These are phyloP conservation scores for Globisporangium uncinulatum DNA, from an alignment of 352 stramenopile species.

Conservation along the genomic window DNA sequence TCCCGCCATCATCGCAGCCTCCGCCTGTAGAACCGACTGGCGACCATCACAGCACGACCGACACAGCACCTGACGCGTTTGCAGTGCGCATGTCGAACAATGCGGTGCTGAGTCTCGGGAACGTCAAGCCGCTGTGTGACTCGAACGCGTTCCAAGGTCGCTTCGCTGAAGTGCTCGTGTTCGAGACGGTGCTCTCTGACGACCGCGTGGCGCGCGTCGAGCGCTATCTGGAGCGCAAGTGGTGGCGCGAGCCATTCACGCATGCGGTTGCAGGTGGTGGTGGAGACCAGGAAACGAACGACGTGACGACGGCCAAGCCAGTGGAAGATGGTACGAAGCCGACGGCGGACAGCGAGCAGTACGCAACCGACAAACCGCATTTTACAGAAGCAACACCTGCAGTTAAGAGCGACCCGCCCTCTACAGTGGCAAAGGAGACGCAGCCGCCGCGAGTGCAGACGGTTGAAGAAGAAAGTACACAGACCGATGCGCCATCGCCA, in stretches of 20 bases:
- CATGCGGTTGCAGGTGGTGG: background rate
- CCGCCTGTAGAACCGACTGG: constrained; percentile 1
- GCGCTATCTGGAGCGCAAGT: constrained; percentile 44
- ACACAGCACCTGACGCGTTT: constrained; percentile 10
- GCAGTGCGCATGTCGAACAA: constrained; percentile 38
- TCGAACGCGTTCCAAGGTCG: constrained; percentile 52
- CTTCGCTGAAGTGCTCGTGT: constrained; percentile 52
- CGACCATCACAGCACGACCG: background rate
- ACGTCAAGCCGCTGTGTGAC: constrained; percentile 46
- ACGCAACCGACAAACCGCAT: background rate
- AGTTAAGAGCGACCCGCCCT: too few species aligned
- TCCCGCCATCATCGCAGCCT: background rate
- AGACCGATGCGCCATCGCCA: background rate
- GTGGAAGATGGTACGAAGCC: too few species aligned
- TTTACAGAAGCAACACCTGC: background rate
- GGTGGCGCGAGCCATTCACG: constrained; percentile 30
- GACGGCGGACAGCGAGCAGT: too few species aligned
- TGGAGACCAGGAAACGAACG: too few species aligned
- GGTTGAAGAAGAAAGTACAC: background rate
- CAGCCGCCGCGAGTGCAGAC: background rate
- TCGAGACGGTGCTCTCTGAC: constrained; percentile 35
- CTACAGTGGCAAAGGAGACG: too few species aligned
- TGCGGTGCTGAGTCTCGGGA: constrained; percentile 40
- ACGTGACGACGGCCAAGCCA: background rate
- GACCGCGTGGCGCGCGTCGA: constrained; percentile 23